Percentiles rank a stretch among this genome's conserved stretches.
Conservation (phyloP, 2,329 filamentous ascomycete species). For the Aspergillus pseudoviridinutans region DNA sequence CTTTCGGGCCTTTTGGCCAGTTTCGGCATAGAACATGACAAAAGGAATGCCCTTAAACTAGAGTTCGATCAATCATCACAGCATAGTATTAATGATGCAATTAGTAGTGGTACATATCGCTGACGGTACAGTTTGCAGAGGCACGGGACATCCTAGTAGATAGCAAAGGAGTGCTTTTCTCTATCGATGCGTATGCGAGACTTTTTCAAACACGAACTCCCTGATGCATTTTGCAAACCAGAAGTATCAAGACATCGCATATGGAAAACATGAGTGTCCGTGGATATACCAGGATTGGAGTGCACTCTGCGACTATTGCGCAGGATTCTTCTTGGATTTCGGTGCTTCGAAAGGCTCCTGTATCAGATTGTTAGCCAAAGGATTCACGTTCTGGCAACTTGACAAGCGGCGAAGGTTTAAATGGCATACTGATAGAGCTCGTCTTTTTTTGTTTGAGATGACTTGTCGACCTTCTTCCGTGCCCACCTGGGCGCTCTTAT, state of each 20-base stretch:
- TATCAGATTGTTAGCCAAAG: background rate
- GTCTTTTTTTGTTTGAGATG: conserved; percentile 12
- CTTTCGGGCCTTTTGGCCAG: too few species aligned
- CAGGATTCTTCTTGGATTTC: background rate
- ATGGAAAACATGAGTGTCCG: background rate
- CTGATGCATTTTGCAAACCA: background rate
- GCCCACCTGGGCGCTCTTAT: background rate
- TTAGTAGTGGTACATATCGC: background rate
- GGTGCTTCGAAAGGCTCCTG: background rate
- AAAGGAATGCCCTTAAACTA: background rate
- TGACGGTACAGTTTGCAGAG: background rate
- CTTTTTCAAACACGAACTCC: background rate
- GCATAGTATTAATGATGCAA: background rate
- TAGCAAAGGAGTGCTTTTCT: background rate
- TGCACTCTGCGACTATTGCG: background rate
- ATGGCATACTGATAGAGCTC: conserved; percentile 22
- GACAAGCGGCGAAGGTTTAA: background rate
- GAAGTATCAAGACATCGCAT: background rate
- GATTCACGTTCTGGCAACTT: background rate
- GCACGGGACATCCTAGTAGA: background rate
- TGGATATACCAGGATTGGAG: background rate
- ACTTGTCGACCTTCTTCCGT: background rate
- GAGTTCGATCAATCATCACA: background rate
- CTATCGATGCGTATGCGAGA: background rate
- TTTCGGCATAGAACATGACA: background rate